Evolutionary conservation across 805 yeast species (phyloP), one percentile per base, ranked within the genome.

Genomic region (Torulaspora quercuum): DNA sequence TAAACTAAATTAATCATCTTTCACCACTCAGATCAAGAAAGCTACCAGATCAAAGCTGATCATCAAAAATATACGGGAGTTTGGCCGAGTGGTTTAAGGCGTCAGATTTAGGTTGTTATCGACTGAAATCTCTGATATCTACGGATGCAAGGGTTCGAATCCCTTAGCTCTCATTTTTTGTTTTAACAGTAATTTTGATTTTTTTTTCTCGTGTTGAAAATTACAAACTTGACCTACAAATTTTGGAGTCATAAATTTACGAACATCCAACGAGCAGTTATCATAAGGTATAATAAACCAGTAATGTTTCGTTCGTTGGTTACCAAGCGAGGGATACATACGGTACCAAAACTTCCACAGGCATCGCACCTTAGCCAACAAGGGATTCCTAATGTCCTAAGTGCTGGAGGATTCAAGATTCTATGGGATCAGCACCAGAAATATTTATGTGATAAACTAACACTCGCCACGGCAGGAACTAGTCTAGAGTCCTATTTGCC

Each of bases 401-500:
- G 59, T 39, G 48, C 57, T 2, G 57, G 70, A 37, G 95, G 87
- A 21, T 85, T 80, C 64, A 65, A 79, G 40, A 63, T 72, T 3
- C 83, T 88, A 3, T 90, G 97, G 97, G 65, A 65, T 3, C 82
- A 88, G 38, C 80, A 86, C 61, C 98, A 90, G 64, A 69, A 67
- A 35, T 76, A 66, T 44, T 62, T 78, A 37, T 72, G 83, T 39
- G 70, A 78, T 48, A 75, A 77, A 37, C 64, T 84, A 47, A 71
- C 81, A 13, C 63, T 75, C 47, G 65, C 75, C 33, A 83, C 95
- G 1, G 74, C 73, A 32, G 96, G 95, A 10, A 84, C 95, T 1
- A 81, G 78, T 37, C 73, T 79, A 57, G 96, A 87, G 61, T 73
- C 82, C 6, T 76, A 83, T 57, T 65, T 73, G 12, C 90, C 95